phyloP scores from a whole-genome alignment of 495 filamentous ascomycete genomes.

The Endocarpon pusillum region DNA sequence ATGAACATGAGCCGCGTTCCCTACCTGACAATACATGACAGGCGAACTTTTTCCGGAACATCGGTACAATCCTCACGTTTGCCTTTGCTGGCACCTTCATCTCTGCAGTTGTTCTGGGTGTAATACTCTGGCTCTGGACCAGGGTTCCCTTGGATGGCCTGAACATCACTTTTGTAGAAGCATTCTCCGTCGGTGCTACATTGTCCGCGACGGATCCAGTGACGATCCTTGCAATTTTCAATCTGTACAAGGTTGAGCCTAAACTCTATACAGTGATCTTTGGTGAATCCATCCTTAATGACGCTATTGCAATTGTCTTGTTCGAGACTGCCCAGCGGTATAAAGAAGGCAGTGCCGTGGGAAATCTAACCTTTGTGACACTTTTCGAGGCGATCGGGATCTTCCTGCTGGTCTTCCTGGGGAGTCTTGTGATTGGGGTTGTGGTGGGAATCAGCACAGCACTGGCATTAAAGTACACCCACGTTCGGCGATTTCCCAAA shows the following conservation, averaged over 20 bases:
- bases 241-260: slow-evolving; percentile 95
- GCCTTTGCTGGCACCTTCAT: slow-evolving; percentile 96
- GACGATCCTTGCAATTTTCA: slow-evolving; percentile 96
- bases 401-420: slow-evolving; percentile 92
- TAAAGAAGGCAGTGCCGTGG: slow-evolving; percentile 38
- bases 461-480: slow-evolving; percentile 79
- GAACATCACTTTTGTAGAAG: slow-evolving; percentile 78
- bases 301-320: slow-evolving; percentile 93
- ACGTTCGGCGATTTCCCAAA: slow-evolving; percentile 77
- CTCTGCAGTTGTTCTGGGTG: slow-evolving; percentile 78
- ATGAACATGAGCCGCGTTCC: background rate
- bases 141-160: slow-evolving; percentile 70
- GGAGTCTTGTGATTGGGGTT: slow-evolving; percentile 76
- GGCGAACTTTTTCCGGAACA: slow-evolving; percentile 96
- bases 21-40: slow-evolving; percentile 6
- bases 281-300: slow-evolving; percentile 93
- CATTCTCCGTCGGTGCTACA: slow-evolving; percentile 87
- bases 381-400: slow-evolving; percentile 82
- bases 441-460: slow-evolving; percentile 74
- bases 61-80: slow-evolving; percentile 95
- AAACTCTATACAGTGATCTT: slow-evolving; percentile 98
- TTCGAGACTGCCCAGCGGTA: slow-evolving; percentile 95
- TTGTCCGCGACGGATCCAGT: slow-evolving; percentile 94
- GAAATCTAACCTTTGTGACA: slow-evolving; percentile 50
- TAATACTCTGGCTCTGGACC: slow-evolving; percentile 78